A percentile compares a stretch with the other conserved stretches of the same genome.
phyloP scores from a whole-genome alignment of 371 early-diverging fungal genomes.

The Mortierella sp. region DNA sequence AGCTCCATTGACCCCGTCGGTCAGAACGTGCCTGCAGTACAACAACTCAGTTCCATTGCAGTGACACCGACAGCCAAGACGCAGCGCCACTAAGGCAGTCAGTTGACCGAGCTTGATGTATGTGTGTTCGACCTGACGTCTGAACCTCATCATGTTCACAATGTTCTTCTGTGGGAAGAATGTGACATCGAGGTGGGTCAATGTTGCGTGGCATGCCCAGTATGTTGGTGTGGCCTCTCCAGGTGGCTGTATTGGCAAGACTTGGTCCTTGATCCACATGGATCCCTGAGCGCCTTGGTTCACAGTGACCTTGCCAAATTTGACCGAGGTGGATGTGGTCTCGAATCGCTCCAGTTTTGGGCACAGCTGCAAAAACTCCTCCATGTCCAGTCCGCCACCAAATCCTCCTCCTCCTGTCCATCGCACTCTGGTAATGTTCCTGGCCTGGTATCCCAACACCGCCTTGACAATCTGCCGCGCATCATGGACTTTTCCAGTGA shows the following conservation, averaged over 20 bases:
- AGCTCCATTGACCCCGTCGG: slow-evolving; percentile 4
- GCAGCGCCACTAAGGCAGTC: slow-evolving; percentile 1
- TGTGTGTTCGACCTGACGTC: slow-evolving; percentile 1
- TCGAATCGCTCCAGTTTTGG: slow-evolving; percentile 10
- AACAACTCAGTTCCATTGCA: slow-evolving; percentile 3
- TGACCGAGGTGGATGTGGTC: not conserved
- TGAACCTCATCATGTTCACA: not conserved
- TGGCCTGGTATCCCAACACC: not conserved
- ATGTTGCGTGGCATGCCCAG: slow-evolving; percentile 16
- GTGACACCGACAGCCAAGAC: slow-evolving; percentile 16
- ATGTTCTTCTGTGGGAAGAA: not conserved
- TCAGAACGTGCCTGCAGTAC: not conserved
- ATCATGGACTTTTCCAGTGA: slow-evolving; percentile 2
- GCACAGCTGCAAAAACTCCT: not conserved
- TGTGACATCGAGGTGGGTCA: slow-evolving; percentile 12
- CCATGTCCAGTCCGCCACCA: slow-evolving; percentile 5
- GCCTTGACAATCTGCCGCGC: not conserved
- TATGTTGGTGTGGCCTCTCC: not conserved
- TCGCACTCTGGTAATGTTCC: not conserved
- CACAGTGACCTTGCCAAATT: not conserved
- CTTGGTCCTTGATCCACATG: slow-evolving; percentile 3
- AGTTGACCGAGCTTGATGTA: slow-evolving; percentile 17
- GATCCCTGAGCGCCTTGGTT: slow-evolving; percentile 3
- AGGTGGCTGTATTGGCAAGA: not conserved
- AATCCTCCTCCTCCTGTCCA: slow-evolving; percentile 16